Evolutionary conservation across 2,329 filamentous ascomycete species (phyloP), one percentile per base, ranked within the genome.

Genomic region (Penicillium sp.): DNA sequence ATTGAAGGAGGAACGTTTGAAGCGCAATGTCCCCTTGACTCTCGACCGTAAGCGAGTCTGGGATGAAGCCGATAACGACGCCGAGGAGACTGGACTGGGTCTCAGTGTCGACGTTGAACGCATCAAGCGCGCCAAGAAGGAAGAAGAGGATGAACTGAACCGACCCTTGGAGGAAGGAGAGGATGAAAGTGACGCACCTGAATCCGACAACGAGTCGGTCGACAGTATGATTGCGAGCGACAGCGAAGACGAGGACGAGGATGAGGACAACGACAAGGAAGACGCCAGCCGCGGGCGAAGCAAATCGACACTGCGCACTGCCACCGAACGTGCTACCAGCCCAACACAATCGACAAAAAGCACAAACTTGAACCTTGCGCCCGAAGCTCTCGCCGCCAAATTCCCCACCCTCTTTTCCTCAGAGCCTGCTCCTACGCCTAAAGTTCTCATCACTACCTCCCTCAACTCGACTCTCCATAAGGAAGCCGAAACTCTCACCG

Each of bases 361-460:
- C 46, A 87, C 85, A 13, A 85, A 86, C 64, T 75, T 88, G 25
- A 81, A 82, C 60, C 77, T 87, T 11, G 84, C 83, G 0, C 85
- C 85, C 3, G 85, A 87, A 66, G 82, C 82, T 21, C 78, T 88
- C 23, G 80, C 83, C 42, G 78, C 83, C 44, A 86, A 85, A 72
- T 88, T 87, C 68, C 85, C 83, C 3, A 75, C 78, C 7, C 78
- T 88, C 25, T 88, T 86, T 76, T 65, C 85, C 29, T 66, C 69
- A 14, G 73, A 77, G 60, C 69, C 81, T 33, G 85, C 81, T 48
- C 83, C 80, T 55, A 76, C 77, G 58, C 93, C 95, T 51, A 96
- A 97, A 77, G 87, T 98, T 62, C 87, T 99, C 39, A 85, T 99
- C 70, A 99, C 95, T 0, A 98, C 95, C 8, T 90, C 88, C 13